These are phyloP conservation scores for Candida dajiaensis DNA, from an alignment of 805 yeast species.

Conservation along the genomic window DNA sequence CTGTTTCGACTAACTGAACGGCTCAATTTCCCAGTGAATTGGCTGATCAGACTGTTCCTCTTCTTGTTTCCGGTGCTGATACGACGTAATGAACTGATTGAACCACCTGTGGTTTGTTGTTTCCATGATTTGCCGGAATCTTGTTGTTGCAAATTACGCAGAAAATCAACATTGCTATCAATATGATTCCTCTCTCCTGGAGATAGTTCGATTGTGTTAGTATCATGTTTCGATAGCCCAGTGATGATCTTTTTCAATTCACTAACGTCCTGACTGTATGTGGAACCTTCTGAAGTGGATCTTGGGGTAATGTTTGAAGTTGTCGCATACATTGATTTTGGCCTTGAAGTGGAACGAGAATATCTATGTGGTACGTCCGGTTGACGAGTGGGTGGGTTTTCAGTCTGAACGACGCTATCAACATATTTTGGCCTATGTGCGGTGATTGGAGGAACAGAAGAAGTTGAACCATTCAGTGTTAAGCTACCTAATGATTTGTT, in stretches of 20 bases:
- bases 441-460: constrained; percentile 5
- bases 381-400: constrained; percentile 6
- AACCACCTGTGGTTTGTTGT: constrained; percentile 28
- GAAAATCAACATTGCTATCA: constrained; percentile 33
- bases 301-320: constrained; percentile 5
- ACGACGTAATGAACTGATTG: constrained; percentile 23
- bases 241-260: constrained; percentile 25
- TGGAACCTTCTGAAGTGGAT: constrained; percentile 7
- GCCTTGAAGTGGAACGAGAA: constrained; percentile 17
- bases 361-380: neutral
- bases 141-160: constrained; percentile 31
- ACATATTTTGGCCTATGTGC: constrained; percentile 20
- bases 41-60: constrained; percentile 17
- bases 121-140: constrained; percentile 30
- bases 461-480: constrained; percentile 6
- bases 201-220: constrained; percentile 16
- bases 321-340: constrained; percentile 31
- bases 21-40: constrained; percentile 23
- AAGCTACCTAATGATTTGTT: constrained; percentile 21
- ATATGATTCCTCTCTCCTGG: constrained; percentile 21
- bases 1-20: constrained; percentile 22
- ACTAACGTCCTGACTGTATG: constrained; percentile 1
- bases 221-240: constrained; percentile 14
- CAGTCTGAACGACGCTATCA: constrained; percentile 24
- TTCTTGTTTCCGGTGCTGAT: constrained; percentile 24